These are phyloP conservation scores for Fraxinus cuspidata DNA, from an alignment of 257 asterid genomes.

Conservation along the genomic window DNA sequence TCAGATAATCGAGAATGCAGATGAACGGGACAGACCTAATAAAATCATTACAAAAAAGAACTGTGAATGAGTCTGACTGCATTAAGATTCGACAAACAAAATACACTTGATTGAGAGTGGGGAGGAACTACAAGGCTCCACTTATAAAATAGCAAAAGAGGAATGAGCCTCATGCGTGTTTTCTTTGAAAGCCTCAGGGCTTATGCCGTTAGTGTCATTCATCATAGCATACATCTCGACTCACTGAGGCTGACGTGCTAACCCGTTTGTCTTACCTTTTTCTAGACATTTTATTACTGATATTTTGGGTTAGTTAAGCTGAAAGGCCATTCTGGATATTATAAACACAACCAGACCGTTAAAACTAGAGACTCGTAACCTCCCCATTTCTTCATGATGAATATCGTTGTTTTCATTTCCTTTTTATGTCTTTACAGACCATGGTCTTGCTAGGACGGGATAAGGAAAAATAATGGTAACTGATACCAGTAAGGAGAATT, in stretches of 20 bases:
- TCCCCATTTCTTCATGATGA: background rate
- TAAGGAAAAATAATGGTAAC: background rate
- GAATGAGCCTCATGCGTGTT: background rate
- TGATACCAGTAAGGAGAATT: background rate
- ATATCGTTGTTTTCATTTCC: background rate
- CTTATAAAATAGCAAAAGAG: background rate
- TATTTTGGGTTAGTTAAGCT: background rate
- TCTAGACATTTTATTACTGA: background rate
- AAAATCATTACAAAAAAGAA: conserved; percentile 9
- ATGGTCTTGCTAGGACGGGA: background rate
- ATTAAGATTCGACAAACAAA: background rate
- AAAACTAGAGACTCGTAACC: background rate
- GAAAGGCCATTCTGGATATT: background rate
- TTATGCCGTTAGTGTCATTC: background rate
- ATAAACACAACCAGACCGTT: background rate
- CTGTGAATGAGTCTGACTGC: background rate
- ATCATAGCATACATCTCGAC: background rate
- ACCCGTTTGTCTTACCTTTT: background rate
- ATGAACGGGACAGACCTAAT: conserved; percentile 54
- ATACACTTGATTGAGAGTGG: background rate
- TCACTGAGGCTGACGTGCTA: background rate
- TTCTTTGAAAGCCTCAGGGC: background rate
- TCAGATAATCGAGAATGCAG: conserved; percentile 68
- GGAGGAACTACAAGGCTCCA: background rate
- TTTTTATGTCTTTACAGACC: background rate